Conservation (phyloP, 306 rosid species). For the Medicago arabica region DNA sequence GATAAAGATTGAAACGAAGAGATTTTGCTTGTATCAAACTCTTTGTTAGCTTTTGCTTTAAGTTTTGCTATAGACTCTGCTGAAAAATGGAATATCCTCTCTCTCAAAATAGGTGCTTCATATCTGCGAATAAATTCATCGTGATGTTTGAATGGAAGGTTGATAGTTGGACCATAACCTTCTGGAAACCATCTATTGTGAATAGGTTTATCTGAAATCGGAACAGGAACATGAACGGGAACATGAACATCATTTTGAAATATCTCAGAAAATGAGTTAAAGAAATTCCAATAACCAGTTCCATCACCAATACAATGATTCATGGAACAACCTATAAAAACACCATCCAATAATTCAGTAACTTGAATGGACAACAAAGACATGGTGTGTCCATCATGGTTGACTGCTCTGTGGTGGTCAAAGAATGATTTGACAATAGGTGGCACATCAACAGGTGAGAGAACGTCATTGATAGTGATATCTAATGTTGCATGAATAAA, state of each 20-base stretch:
- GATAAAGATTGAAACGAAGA: slow-evolving; percentile 67
- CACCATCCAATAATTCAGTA: not conserved
- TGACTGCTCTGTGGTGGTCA: not conserved
- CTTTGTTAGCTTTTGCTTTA: not conserved
- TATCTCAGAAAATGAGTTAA: not conserved
- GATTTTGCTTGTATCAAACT: slow-evolving; percentile 34
- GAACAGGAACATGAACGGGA: not conserved
- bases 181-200: not conserved
- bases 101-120: not conserved
- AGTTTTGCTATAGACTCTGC: not conserved
- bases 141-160: not conserved
- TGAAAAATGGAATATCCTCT: not conserved
- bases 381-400: not conserved
- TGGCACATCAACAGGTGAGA: not conserved
- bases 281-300: not conserved
- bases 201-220: not conserved
- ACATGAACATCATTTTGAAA: not conserved
- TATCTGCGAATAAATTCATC: not conserved
- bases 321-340: slow-evolving; percentile 7
- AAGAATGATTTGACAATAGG: not conserved
- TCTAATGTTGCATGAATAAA: not conserved
- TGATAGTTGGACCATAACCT: not conserved
- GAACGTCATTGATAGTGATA: not conserved
- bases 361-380: not conserved
- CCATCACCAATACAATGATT: not conserved